Evolutionary conservation across 2,329 filamentous ascomycete genomes (phyloP).

Genomic region (Nannizzia gypsea): DNA sequence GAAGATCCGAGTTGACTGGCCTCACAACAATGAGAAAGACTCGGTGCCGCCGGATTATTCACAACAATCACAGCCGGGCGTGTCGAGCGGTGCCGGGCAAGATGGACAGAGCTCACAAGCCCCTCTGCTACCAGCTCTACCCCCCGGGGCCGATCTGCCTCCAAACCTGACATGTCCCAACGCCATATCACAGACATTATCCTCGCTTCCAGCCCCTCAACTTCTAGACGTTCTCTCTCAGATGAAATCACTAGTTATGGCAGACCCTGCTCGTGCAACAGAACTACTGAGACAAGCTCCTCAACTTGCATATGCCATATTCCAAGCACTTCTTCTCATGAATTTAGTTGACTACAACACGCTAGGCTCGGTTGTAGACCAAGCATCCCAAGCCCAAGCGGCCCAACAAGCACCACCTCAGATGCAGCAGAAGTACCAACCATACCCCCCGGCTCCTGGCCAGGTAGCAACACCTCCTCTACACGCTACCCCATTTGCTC

Average conservation of each 20-base stretch:
- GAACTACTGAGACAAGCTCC: constrained; percentile 81
- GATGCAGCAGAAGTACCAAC: constrained; percentile 27
- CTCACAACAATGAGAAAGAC: constrained; percentile 73
- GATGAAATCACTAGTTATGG: constrained; percentile 80
- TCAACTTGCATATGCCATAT: constrained; percentile 87
- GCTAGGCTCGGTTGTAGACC: constrained; percentile 68
- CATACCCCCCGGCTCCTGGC: constrained; percentile 29
- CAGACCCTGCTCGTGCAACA: constrained; percentile 69
- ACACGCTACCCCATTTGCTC: constrained; percentile 31
- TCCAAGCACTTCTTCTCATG: constrained; percentile 86
- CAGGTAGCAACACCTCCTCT: constrained; percentile 43
- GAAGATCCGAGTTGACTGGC: constrained; percentile 90
- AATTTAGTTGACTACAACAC: constrained; percentile 78
- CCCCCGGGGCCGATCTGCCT: constrained; percentile 71
- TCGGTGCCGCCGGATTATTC: constrained; percentile 45
- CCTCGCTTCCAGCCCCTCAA: constrained; percentile 73
- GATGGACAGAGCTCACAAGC: constrained; percentile 30
- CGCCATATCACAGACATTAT: constrained; percentile 82
- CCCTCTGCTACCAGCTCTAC: constrained; percentile 62
- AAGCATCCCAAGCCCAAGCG: constrained; percentile 33
- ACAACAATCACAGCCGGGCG: constrained; percentile 23
- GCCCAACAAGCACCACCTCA: constrained; percentile 29
- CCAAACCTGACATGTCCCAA: constrained; percentile 75
- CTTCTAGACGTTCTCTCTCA: constrained; percentile 87
- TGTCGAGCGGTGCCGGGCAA: constrained; percentile 26